These are phyloP conservation scores for Actinomucor elegans DNA, from an alignment of 371 early-diverging fungal genomes.

Conservation along the genomic window DNA sequence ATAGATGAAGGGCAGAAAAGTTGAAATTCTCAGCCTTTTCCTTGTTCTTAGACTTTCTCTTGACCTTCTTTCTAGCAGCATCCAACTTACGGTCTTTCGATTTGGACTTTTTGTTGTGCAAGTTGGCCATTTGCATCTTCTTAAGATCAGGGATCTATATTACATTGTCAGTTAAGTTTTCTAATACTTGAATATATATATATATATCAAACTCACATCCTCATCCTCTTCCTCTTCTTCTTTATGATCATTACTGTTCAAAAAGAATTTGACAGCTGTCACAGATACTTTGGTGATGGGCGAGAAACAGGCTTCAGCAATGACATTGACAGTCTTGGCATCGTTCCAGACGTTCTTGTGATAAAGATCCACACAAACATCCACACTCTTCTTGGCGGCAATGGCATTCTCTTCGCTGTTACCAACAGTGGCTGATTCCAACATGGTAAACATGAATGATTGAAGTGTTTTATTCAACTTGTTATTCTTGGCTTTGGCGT, in stretches of 20 bases:
- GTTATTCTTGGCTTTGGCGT: conserved; percentile 92
- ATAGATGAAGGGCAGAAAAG: conserved; percentile 89
- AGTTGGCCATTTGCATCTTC: conserved; percentile 72
- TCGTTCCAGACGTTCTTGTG: conserved; percentile 95
- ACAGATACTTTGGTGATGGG: conserved; percentile 85
- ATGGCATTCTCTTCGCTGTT: conserved; percentile 73
- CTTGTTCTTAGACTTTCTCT: conserved; percentile 59
- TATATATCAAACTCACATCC: conserved; percentile 46
- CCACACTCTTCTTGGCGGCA: conserved; percentile 92
- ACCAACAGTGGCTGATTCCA: conserved; percentile 55
- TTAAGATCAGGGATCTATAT: conserved; percentile 61
- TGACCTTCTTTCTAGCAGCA: conserved; percentile 68
- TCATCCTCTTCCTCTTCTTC: conserved; percentile 72
- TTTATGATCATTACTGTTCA: conserved; percentile 72
- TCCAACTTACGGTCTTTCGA: conserved; percentile 74
- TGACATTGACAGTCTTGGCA: conserved; percentile 95
- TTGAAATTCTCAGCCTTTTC: conserved; percentile 77
- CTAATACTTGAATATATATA: too few relatives aligned
- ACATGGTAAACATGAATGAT: conserved; percentile 94
- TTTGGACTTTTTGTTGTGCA: conserved; percentile 83
- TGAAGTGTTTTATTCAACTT: conserved; percentile 94
- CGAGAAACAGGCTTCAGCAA: conserved; percentile 94
- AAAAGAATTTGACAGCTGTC: conserved; percentile 93
- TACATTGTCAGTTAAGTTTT: not conserved
- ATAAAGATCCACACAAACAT: conserved; percentile 95